Evolutionary conservation across 1,284 basidiomycete species (phyloP).

Genomic region (Meripilus lineatus): DNA sequence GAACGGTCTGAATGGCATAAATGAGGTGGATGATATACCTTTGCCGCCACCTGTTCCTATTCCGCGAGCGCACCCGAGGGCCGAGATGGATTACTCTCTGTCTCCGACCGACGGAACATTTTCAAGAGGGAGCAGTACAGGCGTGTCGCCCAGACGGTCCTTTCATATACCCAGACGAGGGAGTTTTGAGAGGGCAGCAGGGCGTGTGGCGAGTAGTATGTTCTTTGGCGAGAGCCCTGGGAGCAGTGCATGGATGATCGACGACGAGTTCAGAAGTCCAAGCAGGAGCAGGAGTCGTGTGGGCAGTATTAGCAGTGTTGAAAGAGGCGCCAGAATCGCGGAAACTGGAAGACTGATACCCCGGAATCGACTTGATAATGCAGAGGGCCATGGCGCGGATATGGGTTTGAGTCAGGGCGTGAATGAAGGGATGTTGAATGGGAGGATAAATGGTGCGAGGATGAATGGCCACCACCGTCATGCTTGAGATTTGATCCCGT

Average conservation of each 20-base stretch:
- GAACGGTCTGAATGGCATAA: too few species aligned
- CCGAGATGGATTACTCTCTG: slow-evolving; percentile 7
- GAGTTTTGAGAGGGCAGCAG: slow-evolving; percentile 3
- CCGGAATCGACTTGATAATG: slow-evolving; percentile 5
- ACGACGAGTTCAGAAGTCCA: slow-evolving; percentile 2
- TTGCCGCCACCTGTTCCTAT: slow-evolving; percentile 12
- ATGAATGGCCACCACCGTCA: too few species aligned
- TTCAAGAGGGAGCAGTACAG: background rate
- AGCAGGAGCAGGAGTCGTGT: background rate
- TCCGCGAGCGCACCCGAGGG: slow-evolving; percentile 8
- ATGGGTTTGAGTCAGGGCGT: too few species aligned
- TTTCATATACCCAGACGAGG: slow-evolving; percentile 5
- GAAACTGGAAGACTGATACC: slow-evolving; percentile 18
- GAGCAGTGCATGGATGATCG: slow-evolving; percentile 3
- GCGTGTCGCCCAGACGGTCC: slow-evolving; percentile 12
- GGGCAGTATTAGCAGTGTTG: slow-evolving; percentile 9
- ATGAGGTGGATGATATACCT: too few species aligned
- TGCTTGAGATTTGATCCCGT: too few species aligned
- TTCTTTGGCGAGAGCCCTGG: background rate
- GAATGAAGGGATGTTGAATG: too few species aligned
- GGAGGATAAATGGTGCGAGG: too few species aligned
- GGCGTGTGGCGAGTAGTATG: background rate
- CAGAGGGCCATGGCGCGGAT: too few species aligned
- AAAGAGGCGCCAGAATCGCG: slow-evolving; percentile 17
- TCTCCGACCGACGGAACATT: slow-evolving; percentile 8